Percentiles rank a stretch among this genome's conserved stretches.
phyloP scores from a whole-genome alignment of 306 rosid genomes.

The Glycine tomentella region DNA sequence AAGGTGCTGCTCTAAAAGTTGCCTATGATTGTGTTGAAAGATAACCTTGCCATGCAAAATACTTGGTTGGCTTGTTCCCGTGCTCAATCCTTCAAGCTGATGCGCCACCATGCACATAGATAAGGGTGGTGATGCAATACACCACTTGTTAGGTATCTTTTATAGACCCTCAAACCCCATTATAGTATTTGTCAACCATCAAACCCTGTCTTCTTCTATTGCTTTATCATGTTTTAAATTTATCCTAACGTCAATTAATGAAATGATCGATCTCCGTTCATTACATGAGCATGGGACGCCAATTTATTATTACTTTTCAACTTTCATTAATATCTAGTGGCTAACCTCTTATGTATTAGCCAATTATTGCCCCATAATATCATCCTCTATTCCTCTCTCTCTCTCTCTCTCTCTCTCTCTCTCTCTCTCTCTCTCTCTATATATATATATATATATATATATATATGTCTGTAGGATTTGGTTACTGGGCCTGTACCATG shows the following conservation, averaged over 20 bases:
- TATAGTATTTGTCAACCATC: conserved; percentile 45
- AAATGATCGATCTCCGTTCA: conserved; percentile 19
- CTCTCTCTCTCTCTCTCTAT: too few relatives aligned
- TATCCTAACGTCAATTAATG: conserved; percentile 25
- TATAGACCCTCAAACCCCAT: conserved; percentile 38
- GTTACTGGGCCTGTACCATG: conserved; percentile 27
- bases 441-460: conserved; percentile 9
- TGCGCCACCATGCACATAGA: conserved; percentile 45
- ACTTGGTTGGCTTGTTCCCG: conserved; percentile 48
- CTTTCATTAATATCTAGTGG: conserved; percentile 18
- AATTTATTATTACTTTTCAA: not conserved
- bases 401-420: too few relatives aligned
- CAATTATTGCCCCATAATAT: conserved; percentile 49
- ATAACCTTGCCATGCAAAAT: conserved; percentile 54
- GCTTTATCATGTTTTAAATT: conserved; percentile 22
- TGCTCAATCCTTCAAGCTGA: conserved; percentile 32
- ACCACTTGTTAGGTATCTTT: conserved; percentile 53
- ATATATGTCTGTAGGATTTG: conserved; percentile 10
- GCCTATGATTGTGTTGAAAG: conserved; percentile 51
- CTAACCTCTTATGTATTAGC: conserved; percentile 37
- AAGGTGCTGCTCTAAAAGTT: conserved; percentile 44
- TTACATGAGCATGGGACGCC: conserved; percentile 35
- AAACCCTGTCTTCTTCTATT: conserved; percentile 39
- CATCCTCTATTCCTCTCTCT: too few relatives aligned
- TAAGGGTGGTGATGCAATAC: conserved; percentile 56